phyloP scores from a whole-genome alignment of 2,329 filamentous ascomycete genomes.

The Dactylonectria estremocensis region DNA sequence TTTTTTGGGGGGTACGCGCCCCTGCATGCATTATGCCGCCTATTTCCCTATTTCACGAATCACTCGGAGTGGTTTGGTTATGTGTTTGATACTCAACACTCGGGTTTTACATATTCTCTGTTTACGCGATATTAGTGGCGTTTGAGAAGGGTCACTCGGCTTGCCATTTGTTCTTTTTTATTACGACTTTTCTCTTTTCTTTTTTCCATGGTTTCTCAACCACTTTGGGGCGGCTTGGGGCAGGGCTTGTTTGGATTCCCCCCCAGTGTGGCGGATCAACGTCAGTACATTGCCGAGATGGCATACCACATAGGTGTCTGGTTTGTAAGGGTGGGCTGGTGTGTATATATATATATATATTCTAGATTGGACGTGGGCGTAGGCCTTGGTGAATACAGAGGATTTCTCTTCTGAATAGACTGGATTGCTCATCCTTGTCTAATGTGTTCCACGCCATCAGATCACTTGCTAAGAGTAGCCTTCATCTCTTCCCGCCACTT shows the following conservation, averaged over 20 bases:
- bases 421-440: not conserved
- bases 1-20: conserved; percentile 13
- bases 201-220: conserved; percentile 20
- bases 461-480: conserved; percentile 7
- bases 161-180: conserved; percentile 30
- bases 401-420: conserved; percentile 36
- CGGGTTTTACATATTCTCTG: conserved; percentile 29
- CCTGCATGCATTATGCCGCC: conserved; percentile 28
- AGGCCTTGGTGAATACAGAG: conserved; percentile 40
- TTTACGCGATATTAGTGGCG: conserved; percentile 33
- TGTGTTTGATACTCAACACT: conserved; percentile 38
- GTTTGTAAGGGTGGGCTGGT: conserved; percentile 28
- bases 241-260: conserved; percentile 18
- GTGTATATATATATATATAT: conserved; percentile 43
- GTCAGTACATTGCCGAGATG: conserved; percentile 29
- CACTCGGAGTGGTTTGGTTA: conserved; percentile 33
- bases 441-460: not conserved
- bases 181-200: conserved; percentile 18
- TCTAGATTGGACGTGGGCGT: conserved; percentile 38
- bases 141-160: conserved; percentile 36
- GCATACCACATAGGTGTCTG: conserved; percentile 36
- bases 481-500: conserved; percentile 40
- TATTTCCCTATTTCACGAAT: conserved; percentile 30
- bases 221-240: conserved; percentile 8
- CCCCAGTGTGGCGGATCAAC: conserved; percentile 33